These are phyloP conservation scores for Taiozyma sp. DNA, from an alignment of 1,139 yeast species.

Conservation along the genomic window DNA sequence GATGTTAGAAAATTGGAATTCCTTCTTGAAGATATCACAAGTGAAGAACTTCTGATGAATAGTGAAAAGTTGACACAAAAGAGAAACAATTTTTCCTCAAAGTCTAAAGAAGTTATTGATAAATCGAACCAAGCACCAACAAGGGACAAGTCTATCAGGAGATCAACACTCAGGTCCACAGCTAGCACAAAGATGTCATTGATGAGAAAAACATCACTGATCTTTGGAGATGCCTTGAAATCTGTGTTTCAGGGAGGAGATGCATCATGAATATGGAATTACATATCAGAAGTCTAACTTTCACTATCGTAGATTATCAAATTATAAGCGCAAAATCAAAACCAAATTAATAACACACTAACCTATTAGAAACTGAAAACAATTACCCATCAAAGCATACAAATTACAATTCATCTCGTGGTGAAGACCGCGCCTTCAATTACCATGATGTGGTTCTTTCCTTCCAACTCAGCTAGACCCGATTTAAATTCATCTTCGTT, in stretches of 20 bases:
- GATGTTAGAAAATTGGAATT: constrained; percentile 15
- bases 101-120: background rate
- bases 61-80: background rate
- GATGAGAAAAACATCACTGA: constrained; percentile 17
- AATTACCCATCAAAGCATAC: background rate
- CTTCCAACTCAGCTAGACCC: constrained; percentile 47
- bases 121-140: background rate
- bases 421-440: constrained; percentile 32
- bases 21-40: constrained; percentile 21
- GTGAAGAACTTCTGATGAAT: constrained; percentile 17
- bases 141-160: background rate
- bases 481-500: constrained; percentile 44
- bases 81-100: background rate
- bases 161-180: background rate
- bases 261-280: background rate
- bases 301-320: background rate
- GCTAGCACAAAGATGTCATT: constrained; percentile 8
- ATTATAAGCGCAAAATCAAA: background rate
- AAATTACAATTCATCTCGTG: background rate
- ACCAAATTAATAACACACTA: background rate
- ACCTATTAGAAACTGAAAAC: background rate
- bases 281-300: background rate
- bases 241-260: constrained; percentile 8
- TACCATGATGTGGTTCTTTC: constrained; percentile 52
- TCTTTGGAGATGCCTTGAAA: constrained; percentile 18